phyloP scores from a whole-genome alignment of 1,284 basidiomycete genomes.

The Microbotryomycetes sp. region DNA sequence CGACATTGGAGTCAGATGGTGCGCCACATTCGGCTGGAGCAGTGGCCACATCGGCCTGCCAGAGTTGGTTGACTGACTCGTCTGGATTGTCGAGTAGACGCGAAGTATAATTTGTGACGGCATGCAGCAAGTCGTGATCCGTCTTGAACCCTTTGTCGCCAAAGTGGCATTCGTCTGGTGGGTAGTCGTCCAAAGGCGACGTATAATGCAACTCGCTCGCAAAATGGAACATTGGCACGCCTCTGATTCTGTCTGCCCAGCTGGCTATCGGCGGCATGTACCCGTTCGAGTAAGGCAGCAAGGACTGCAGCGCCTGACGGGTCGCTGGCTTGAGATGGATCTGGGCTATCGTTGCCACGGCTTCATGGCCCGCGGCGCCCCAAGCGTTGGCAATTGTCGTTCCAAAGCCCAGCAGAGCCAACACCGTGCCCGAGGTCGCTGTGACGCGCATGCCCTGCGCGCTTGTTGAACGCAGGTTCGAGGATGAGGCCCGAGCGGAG shows the following conservation, averaged over 20 bases:
- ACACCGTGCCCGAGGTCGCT: no score
- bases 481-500: no score
- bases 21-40: background rate
- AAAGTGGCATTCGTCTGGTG: slow-evolving; percentile 38
- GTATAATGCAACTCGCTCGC: slow-evolving; percentile 40
- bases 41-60: slow-evolving; percentile 1
- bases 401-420: background rate
- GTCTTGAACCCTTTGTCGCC: slow-evolving; percentile 37
- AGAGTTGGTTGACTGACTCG: slow-evolving; percentile 16
- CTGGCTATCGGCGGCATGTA: slow-evolving; percentile 40
- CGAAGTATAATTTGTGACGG: slow-evolving; percentile 26
- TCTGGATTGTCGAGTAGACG: slow-evolving; percentile 12
- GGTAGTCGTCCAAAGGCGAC: slow-evolving; percentile 38
- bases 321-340: slow-evolving; percentile 37
- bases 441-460: no score
- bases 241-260: slow-evolving; percentile 40
- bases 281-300: slow-evolving; percentile 39
- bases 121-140: slow-evolving; percentile 28
- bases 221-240: slow-evolving; percentile 36
- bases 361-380: slow-evolving; percentile 39
- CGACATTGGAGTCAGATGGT: background rate
- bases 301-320: slow-evolving; percentile 32
- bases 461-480: no score
- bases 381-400: slow-evolving; percentile 30
- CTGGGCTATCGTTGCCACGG: slow-evolving; percentile 40